These are phyloP conservation scores for Colletotrichum noveboracense DNA, from an alignment of 2,329 filamentous ascomycete genomes.

Conservation along the genomic window DNA sequence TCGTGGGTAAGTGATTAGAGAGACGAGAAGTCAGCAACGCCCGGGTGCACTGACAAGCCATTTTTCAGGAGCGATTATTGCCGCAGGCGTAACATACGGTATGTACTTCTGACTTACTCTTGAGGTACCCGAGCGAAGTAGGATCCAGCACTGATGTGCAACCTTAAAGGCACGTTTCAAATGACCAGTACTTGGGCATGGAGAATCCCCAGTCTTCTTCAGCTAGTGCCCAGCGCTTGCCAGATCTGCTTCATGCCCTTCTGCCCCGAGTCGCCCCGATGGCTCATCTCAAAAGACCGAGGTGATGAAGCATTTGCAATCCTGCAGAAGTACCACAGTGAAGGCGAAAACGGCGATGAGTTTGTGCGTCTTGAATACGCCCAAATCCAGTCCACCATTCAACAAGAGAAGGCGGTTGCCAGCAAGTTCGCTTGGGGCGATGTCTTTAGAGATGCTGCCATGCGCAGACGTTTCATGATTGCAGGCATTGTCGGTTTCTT, in stretches of 20 bases:
- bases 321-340: slow-evolving; percentile 52
- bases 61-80: background rate
- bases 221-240: slow-evolving; percentile 24
- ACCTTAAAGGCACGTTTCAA: background rate
- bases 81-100: slow-evolving; percentile 10
- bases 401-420: slow-evolving; percentile 49
- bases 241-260: slow-evolving; percentile 33
- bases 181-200: slow-evolving; percentile 15
- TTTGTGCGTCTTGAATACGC: slow-evolving; percentile 61
- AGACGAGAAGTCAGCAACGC: background rate
- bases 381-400: slow-evolving; percentile 58
- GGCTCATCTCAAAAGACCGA: slow-evolving; percentile 34
- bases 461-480: slow-evolving; percentile 51
- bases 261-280: slow-evolving; percentile 42
- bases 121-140: background rate
- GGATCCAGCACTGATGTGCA: background rate
- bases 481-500: slow-evolving; percentile 54
- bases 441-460: slow-evolving; percentile 35
- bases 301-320: slow-evolving; percentile 35
- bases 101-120: background rate
- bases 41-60: background rate
- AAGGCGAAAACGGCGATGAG: slow-evolving; percentile 51
- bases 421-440: slow-evolving; percentile 46
- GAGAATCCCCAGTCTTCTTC: slow-evolving; percentile 13
- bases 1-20: background rate